Evolutionary conservation across 2,329 filamentous ascomycete species (phyloP), one percentile per base, ranked within the genome.

Genomic region (Ascochyta fabae): DNA sequence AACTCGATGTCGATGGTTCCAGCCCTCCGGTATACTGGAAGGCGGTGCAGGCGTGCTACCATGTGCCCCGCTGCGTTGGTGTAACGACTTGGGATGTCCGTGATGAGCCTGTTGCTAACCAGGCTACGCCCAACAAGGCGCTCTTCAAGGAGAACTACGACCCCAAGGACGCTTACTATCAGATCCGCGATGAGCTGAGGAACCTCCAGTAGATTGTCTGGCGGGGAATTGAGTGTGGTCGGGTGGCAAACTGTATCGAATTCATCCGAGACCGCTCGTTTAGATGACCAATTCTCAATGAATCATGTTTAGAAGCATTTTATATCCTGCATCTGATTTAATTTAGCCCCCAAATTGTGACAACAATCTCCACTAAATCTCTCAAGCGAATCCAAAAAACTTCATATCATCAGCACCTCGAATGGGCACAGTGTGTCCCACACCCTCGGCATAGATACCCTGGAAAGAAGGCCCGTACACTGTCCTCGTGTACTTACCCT

Each of bases 1-100:
- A 90, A 74, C 80, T 90, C 31, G 88, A 91, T 66, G 89, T 91
- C 65, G 81, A 83, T 48, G 79, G 79, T 35, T 84, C 84, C 6
- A 78, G 81, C 33, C 60, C 80, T 7, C 72, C 77, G 16, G 87
- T 89, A 72, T 90, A 88, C 69, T 75, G 80, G 6, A 80, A 83
- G 45, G 77, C 75, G 48, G 67, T 74, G 48, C 81, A 84, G 57
- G 87, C 84, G 15, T 90, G 88, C 68, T 71, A 88, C 43, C 73
- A 80, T 24, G 78, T 86, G 56, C 59, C 77, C 4, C 84, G 85
- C 73, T 90, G 87, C 67, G 82, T 88, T 6, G 86, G 86, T 48
- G 85, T 90, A 60, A 89, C 87, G 2, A 84, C 87, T 46, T 89
- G 88, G 80, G 80, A 79, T 42, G 73, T 82, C 2, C 67, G 75